phyloP scores from a whole-genome alignment of 345 rosid genomes.

The Hypericum perforatum region DNA sequence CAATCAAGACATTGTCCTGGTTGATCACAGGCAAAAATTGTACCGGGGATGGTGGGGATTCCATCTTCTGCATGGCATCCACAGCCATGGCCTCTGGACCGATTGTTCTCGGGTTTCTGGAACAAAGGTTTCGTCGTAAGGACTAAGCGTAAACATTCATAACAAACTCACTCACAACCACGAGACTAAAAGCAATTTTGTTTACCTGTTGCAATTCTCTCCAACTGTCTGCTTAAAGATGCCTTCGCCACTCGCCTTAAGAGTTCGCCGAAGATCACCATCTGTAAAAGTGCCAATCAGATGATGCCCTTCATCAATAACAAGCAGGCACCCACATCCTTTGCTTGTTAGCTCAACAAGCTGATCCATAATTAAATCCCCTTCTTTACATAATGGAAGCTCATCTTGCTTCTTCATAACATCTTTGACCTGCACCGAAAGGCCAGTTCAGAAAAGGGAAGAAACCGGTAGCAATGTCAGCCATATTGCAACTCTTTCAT shows the following conservation, averaged over 20 bases:
- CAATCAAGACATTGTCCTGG: constrained; percentile 56
- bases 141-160: not conserved
- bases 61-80: constrained; percentile 97
- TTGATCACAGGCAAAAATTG: constrained; percentile 81
- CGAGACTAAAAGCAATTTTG: not conserved
- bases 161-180: not conserved
- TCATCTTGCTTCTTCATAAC: constrained; percentile 88
- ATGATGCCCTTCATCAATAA: constrained; percentile 46
- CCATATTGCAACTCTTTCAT: too few species aligned
- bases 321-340: constrained; percentile 94
- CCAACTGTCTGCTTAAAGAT: constrained; percentile 92
- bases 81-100: constrained; percentile 92
- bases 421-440: constrained; percentile 55
- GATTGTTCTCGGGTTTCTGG: constrained; percentile 82
- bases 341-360: constrained; percentile 82
- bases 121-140: not conserved
- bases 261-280: constrained; percentile 92
- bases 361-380: constrained; percentile 89
- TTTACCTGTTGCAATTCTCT: constrained; percentile 86
- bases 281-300: constrained; percentile 90
- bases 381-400: constrained; percentile 82
- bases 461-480: too few species aligned
- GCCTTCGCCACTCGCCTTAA: constrained; percentile 75
- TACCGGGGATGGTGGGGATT: constrained; percentile 91
- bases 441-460: too few species aligned